Base-by-base conservation (phyloP, 2,329 filamentous ascomycete species). In the Beauveria brongniartii region DNA sequence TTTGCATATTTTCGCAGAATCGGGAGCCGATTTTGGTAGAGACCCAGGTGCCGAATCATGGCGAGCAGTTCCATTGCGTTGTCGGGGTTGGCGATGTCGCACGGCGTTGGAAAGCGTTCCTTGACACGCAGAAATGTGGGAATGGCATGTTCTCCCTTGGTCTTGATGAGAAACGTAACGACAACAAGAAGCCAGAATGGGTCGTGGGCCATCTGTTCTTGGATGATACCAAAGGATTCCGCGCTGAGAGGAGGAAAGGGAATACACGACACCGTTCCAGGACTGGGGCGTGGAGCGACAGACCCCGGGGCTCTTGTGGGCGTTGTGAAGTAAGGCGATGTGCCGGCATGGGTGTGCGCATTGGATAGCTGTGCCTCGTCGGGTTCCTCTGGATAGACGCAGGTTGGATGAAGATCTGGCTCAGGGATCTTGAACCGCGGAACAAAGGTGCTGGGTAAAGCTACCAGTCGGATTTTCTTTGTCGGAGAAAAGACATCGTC, bases 161-260 rank as follows among this genome's bases (percentile, higher is more conserved):
- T 96, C 62, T 89, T 86, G 71, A 93, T 93, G 34, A 96, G 84
- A 67, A 96, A 92, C 0, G 90, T 91, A 5, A 92, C 87, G 14
- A 89, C 91, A 34, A 96, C 79, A 1, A 96, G 81, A 1, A 97
- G 82, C 65, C 86, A 87, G 72, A 95, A 96, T 0, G 92, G 89
- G 61, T 91, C 82, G 55, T 82, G 73, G 2, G 86, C 85, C 18
- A 96, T 82, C 64, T 87, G 82, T 70, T 96, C 92, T 71, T 97
- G 92, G 43, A 96, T 85, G 2, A 97, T 80, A 0, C 92, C 92
- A 69, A 96, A 96, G 6, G 69, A 72, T 0, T 78, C 69, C 0
- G 82, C 78, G 8, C 81, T 79, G 40, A 92, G 82, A 0, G 86
- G 82, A 0, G 91, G 89, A 65, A 93, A 90, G 2, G 83, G 82